Base-by-base conservation (phyloP, 2,329 filamentous ascomycete genomes). In the Aspergillus intermedius region DNA sequence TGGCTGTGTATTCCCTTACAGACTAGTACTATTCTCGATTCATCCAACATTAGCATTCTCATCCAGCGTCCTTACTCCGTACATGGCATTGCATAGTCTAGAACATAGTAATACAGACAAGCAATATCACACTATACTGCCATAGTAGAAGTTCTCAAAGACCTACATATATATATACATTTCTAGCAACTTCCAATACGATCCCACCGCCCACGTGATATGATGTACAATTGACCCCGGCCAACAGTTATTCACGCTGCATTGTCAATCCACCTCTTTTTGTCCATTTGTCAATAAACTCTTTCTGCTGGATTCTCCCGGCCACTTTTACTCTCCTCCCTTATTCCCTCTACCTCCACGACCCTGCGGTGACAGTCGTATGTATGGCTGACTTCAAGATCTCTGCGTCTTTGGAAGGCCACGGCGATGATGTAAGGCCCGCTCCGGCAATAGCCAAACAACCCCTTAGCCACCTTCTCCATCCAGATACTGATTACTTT, bases 371-470 rank as follows among this genome's bases (percentile, higher is more conserved):
- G 37, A 23, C 37, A 44, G 52, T 57, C 54, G 63, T 61, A 62
- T 69, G 56, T 60, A 91, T 91, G 86, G 75, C 79, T 70, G 85
- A 90, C 67, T 97, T 89, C 79, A 95, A 91, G 79, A 83, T 98
- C 64, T 95, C 93, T 53, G 90, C 91, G 59, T 87, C 88, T 64
- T 80, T 98, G 57, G 76, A 83, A 59, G 91, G 89, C 63, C 93
- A 98, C 69, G 87, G 93, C 69, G 86, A 93, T 68, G 93, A 98
- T 82, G 93, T 96, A 78, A 72, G 84, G 47, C 49, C 52, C 49
- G 53, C 25, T 30, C 25, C 54, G 50, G 52, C 42, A 39, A 47
- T 46, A 46, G 47, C 46, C 25, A 30, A 30, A 30, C 25, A 30
- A 30, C 25, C 25, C 8, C 25, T 30, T 30, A 30, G 45, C 40